Conservation (phyloP, 352 stramenopile genomes). For the Phytophthora capsici region DNA sequence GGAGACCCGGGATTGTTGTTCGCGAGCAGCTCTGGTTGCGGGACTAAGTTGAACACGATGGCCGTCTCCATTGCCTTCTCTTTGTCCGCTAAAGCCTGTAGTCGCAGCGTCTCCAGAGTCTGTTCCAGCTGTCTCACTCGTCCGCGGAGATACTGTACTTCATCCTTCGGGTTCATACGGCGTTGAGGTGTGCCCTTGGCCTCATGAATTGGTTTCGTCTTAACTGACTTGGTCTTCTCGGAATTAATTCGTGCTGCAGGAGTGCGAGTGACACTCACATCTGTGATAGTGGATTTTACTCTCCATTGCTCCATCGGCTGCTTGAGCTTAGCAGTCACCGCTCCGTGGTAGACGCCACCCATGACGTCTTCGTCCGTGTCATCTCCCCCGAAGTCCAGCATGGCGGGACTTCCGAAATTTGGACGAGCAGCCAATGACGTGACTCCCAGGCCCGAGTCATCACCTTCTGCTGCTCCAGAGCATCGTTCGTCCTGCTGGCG, state of each 20-base stretch:
- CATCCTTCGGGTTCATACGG: slow-evolving; percentile 40
- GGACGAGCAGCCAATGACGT: slow-evolving; percentile 18
- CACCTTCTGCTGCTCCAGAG: slow-evolving; percentile 3
- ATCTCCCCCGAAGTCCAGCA: slow-evolving; percentile 27
- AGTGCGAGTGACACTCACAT: slow-evolving; percentile 14
- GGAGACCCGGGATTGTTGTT: slow-evolving; percentile 23
- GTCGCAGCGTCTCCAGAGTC: slow-evolving; percentile 31
- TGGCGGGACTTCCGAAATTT: slow-evolving; percentile 8
- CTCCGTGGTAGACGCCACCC: slow-evolving; percentile 30
- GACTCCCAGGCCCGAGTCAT: slow-evolving; percentile 6
- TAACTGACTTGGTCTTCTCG: slow-evolving; percentile 4
- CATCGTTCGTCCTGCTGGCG: slow-evolving; percentile 9
- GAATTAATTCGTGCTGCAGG: not conserved
- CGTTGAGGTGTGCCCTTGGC: slow-evolving; percentile 8
- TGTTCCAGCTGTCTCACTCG: slow-evolving; percentile 26
- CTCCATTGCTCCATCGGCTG: slow-evolving; percentile 26
- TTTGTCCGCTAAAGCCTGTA: slow-evolving; percentile 23
- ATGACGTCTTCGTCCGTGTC: slow-evolving; percentile 30
- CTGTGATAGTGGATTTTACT: slow-evolving; percentile 25
- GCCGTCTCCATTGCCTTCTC: slow-evolving; percentile 37
- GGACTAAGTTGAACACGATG: slow-evolving; percentile 37
- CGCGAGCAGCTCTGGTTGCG: slow-evolving; percentile 25
- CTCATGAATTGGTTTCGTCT: slow-evolving; percentile 8
- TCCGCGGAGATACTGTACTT: slow-evolving; percentile 31
- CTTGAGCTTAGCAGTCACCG: slow-evolving; percentile 28